Evolutionary conservation across 208 protist genomes (phyloP).

Genomic region (Trypanosoma platydactyli): DNA sequence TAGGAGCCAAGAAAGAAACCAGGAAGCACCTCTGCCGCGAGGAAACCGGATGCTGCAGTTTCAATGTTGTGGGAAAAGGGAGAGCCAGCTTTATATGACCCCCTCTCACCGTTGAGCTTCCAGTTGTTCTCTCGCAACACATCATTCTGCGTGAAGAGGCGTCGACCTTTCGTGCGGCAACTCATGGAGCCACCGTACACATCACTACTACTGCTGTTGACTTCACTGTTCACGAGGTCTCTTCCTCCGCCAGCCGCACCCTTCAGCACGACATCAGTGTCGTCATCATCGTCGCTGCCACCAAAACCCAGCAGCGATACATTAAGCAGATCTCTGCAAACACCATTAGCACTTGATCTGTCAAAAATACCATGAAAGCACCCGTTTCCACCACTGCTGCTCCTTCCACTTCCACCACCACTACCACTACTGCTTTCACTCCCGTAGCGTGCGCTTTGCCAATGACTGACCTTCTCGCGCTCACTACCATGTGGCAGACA

Average conservation of each 20-base stretch:
- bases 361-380: no score
- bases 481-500: neutral
- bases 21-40: conserved; percentile 59
- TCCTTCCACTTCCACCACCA: no score
- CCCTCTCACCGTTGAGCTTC: neutral
- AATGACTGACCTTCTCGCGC: neutral
- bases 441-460: no score
- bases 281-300: neutral
- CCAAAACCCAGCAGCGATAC: no score
- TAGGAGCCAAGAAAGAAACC: conserved; percentile 69
- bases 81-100: no score
- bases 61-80: neutral
- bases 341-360: no score
- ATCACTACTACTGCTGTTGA: neutral
- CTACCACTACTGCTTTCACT: no score
- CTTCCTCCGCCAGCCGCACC: no score
- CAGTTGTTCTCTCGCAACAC: neutral
- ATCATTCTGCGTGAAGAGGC: neutral
- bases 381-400: no score
- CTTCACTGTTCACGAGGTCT: neutral
- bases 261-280: neutral
- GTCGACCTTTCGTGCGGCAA: neutral
- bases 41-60: conserved; percentile 21
- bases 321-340: neutral
- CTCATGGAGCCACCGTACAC: neutral